Base-by-base conservation (phyloP, 2,329 filamentous ascomycete genomes). In the Graphilbum sp. region DNA sequence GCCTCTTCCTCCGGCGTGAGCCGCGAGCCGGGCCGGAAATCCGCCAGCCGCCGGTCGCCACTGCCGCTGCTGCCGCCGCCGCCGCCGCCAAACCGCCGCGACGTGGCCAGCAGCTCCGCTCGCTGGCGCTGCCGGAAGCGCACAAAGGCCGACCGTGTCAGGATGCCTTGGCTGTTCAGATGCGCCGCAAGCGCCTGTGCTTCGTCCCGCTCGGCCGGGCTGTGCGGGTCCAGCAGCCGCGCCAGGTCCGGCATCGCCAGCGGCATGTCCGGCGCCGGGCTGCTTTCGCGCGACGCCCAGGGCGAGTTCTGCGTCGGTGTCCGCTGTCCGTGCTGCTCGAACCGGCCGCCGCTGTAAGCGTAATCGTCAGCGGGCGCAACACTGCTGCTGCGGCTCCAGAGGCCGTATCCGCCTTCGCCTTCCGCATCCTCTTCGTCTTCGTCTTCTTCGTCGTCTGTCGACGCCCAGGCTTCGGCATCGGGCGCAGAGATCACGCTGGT, bases 141-240 rank as follows among this genome's bases (percentile, higher is more conserved):
- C 33, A 67, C 69, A 58, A 82, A 95, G 36, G 73, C 75, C 13
- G 83, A 82, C 31, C 90, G 77, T 2, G 90, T 98, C 60, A 95
- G 66, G 40, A 88, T 76, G 17, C 66, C 67, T 20, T 77, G 64
- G 42, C 74, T 77, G 40, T 69, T 64, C 1, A 96, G 66, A 54
- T 93, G 87, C 0, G 83, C 79, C 5, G 88, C 79, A 2, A 96
- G 68, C 1, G 86, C 70, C 38, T 74, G 72, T 1, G 90, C 87
- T 58, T 94, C 82, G 37, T 86, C 75, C 30, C 76, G 75, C 45
- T 92, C 81, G 43, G 87, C 82, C 0, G 72, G 67, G 24, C 72
- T 85, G 43, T 70, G 72, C 1, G 90, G 90, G 47, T 93, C 75
- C 8, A 98, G 72, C 0, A 96, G 73, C 19, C 78, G 71, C 2